Percentiles rank a stretch among this genome's conserved stretches.
These are phyloP conservation scores for Cladosporium velox DNA, from an alignment of 2,329 filamentous ascomycete genomes.

Conservation along the genomic window DNA sequence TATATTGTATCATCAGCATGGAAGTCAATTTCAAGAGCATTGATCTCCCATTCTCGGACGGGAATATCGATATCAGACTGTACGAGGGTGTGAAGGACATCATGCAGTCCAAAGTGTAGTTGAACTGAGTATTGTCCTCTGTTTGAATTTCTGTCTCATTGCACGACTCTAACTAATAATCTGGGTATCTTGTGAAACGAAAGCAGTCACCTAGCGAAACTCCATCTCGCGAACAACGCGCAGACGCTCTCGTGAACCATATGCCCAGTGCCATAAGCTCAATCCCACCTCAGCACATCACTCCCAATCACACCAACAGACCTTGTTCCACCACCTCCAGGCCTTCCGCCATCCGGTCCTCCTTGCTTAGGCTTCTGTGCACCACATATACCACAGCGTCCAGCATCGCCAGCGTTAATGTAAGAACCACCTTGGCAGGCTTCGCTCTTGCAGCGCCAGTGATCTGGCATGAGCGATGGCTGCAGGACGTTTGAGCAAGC, in stretches of 20 bases:
- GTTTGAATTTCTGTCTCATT: too few species aligned
- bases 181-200: background rate
- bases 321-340: conserved; percentile 12
- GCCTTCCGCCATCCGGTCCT: background rate
- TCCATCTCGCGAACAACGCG: background rate
- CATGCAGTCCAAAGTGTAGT: background rate
- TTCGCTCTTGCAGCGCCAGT: conserved; percentile 65
- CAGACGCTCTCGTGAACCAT: background rate
- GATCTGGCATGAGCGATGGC: conserved; percentile 51
- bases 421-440: conserved; percentile 61
- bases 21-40: background rate
- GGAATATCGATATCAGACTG: background rate
- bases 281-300: conserved; percentile 39
- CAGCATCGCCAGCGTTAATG: conserved; percentile 68
- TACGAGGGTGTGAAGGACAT: background rate
- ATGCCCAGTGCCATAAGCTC: conserved; percentile 8
- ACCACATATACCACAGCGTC: conserved; percentile 70
- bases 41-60: background rate
- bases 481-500: conserved; percentile 72
- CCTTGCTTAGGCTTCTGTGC: conserved; percentile 32
- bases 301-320: conserved; percentile 31
- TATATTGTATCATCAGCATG: conserved; percentile 17
- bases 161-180: background rate
- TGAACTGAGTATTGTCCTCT: background rate
- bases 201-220: background rate